phyloP scores from a whole-genome alignment of 228 moss, liverwort and hornwort species.

The Sphagnum magellanicum region DNA sequence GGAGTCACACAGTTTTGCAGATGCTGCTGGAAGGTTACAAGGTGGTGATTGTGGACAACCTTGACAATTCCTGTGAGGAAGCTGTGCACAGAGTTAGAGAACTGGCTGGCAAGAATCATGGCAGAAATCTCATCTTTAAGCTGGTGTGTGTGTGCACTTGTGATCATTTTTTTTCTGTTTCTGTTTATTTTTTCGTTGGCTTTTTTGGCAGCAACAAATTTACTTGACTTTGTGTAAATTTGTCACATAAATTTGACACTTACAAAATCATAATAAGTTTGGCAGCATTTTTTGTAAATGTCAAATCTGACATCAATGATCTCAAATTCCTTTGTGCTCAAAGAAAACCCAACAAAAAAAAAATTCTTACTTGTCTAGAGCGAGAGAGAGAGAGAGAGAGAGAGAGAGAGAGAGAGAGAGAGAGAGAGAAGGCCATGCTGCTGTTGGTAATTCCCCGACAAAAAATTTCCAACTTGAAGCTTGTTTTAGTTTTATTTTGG shows the following conservation, averaged over 20 bases:
- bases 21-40: slow-evolving; percentile 73
- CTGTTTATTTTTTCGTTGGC: background rate
- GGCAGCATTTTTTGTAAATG: too few species aligned
- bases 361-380: too few species aligned
- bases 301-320: too few species aligned
- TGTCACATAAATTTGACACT: background rate
- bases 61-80: slow-evolving; percentile 77
- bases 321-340: too few species aligned
- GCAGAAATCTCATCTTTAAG: slow-evolving; percentile 55
- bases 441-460: too few species aligned
- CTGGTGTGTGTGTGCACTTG: slow-evolving; percentile 26
- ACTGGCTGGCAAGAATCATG: slow-evolving; percentile 52
- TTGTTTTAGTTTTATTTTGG: too few species aligned
- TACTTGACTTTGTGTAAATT: too few species aligned
- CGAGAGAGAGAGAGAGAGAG: too few species aligned
- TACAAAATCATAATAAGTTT: background rate
- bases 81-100: slow-evolving; percentile 56
- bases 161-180: background rate
- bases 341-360: too few species aligned
- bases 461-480: too few species aligned
- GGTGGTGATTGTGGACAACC: slow-evolving; percentile 81
- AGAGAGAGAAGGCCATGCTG: too few species aligned
- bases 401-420: too few species aligned
- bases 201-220: background rate
- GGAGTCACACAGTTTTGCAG: slow-evolving; percentile 81